Evolutionary conservation across 192 early-diverging fungal genomes (phyloP).

Genomic region (Coemansia sp.): DNA sequence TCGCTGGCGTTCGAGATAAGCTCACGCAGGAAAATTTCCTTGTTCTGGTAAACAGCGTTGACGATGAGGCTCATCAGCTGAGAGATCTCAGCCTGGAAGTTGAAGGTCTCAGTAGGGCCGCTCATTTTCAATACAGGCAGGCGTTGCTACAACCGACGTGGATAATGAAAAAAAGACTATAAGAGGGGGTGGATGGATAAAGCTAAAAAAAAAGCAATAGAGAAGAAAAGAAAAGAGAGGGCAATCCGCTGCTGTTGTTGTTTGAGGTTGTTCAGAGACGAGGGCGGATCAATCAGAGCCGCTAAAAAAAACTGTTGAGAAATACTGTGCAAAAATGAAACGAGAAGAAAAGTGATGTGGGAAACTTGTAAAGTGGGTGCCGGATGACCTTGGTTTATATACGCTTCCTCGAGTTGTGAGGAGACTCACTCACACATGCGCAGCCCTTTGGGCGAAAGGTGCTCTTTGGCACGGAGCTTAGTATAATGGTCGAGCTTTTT

Average conservation of each 20-base stretch:
- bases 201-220: conserved; percentile 5
- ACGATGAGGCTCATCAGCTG: conserved; percentile 99
- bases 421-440: neutral
- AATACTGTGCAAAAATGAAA: too few species aligned
- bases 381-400: neutral
- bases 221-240: conserved; percentile 6
- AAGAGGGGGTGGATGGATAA: neutral
- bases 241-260: neutral
- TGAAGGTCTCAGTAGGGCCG: conserved; percentile 70
- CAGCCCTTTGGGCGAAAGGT: conserved; percentile 1
- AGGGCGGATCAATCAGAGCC: conserved; percentile 1
- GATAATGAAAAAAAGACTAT: conserved; percentile 7
- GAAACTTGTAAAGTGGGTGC: neutral
- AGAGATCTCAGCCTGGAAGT: conserved; percentile 99
- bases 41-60: conserved; percentile 99
- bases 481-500: neutral
- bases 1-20: conserved; percentile 93
- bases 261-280: neutral
- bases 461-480: neutral
- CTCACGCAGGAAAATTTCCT: conserved; percentile 99
- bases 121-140: conserved; percentile 32
- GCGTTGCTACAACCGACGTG: conserved; percentile 7
- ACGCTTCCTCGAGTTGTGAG: neutral
- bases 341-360: neutral
- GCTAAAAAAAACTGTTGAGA: neutral